Evolutionary conservation across 768 basidiomycete genomes (phyloP).

Genomic region (Boletus huronensis): DNA sequence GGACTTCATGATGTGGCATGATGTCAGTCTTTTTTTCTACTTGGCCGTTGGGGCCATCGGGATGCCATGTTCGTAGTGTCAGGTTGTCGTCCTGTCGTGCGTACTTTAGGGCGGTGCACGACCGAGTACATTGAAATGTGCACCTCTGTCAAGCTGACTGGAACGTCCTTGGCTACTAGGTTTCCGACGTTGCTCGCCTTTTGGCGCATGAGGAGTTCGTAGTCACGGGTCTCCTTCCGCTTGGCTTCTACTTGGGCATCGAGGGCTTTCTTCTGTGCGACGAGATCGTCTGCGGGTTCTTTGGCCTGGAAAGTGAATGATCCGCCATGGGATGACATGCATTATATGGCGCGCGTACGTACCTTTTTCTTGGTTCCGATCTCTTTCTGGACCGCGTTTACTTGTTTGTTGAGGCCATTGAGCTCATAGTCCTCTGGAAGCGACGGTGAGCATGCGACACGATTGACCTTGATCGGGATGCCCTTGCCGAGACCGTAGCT

Average conservation of each 20-base stretch:
- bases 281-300: conserved; percentile 83
- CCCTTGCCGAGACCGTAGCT: neutral
- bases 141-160: conserved; percentile 87
- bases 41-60: conserved; percentile 67
- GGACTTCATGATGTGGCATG: conserved; percentile 96
- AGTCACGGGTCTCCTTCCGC: conserved; percentile 73
- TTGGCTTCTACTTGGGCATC: conserved; percentile 77
- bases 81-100: conserved; percentile 80
- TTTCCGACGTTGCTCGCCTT: conserved; percentile 87
- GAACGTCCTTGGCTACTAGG: conserved; percentile 83
- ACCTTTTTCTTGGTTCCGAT: conserved; percentile 94
- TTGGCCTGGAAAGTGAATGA: conserved; percentile 60
- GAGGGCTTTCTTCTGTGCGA: conserved; percentile 78
- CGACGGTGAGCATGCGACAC: neutral
- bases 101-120: neutral
- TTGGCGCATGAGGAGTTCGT: conserved; percentile 72
- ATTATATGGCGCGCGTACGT: neutral
- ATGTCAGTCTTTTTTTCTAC: conserved; percentile 72
- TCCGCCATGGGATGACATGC: neutral
- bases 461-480: neutral
- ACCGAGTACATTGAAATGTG: neutral
- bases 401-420: conserved; percentile 71
- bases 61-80: conserved; percentile 81
- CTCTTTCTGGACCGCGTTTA: conserved; percentile 91
- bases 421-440: conserved; percentile 80